Conservation (phyloP, 2,329 filamentous ascomycete genomes). For the Fusarium sublunatum region DNA sequence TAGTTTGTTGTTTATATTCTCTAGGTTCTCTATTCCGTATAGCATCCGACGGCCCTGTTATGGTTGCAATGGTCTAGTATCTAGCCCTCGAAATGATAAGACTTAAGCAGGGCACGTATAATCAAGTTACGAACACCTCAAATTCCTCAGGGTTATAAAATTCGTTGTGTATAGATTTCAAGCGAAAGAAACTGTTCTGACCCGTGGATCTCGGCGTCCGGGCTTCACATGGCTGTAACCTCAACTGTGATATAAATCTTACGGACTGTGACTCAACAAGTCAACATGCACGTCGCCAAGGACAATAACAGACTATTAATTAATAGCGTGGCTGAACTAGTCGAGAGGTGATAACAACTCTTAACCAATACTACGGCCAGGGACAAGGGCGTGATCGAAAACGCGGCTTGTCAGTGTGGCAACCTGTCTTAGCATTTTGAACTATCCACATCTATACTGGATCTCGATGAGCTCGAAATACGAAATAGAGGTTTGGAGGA, state of each 20-base stretch:
- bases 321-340: conserved; percentile 4
- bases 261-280: conserved; percentile 23
- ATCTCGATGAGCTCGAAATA: conserved; percentile 1
- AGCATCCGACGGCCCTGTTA: too few relatives aligned
- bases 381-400: conserved; percentile 9
- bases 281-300: conserved; percentile 20
- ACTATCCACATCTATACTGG: background rate
- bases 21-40: too few relatives aligned
- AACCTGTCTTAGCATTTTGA: conserved; percentile 21
- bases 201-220: conserved; percentile 4
- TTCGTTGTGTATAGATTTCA: too few relatives aligned
- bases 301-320: conserved; percentile 3
- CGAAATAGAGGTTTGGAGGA: conserved; percentile 7
- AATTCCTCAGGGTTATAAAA: too few relatives aligned
- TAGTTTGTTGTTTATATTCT: too few relatives aligned
- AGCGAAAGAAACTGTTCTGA: background rate
- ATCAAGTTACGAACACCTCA: too few relatives aligned
- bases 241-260: conserved; percentile 9
- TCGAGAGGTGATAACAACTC: background rate
- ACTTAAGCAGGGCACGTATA: too few relatives aligned
- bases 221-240: conserved; percentile 21
- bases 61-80: too few relatives aligned
- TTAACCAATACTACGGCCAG: conserved; percentile 17
- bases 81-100: too few relatives aligned
- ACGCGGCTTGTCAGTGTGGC: conserved; percentile 16